Conservation (phyloP, 2,329 filamentous ascomycete genomes). For the Aureobasidium lini region DNA sequence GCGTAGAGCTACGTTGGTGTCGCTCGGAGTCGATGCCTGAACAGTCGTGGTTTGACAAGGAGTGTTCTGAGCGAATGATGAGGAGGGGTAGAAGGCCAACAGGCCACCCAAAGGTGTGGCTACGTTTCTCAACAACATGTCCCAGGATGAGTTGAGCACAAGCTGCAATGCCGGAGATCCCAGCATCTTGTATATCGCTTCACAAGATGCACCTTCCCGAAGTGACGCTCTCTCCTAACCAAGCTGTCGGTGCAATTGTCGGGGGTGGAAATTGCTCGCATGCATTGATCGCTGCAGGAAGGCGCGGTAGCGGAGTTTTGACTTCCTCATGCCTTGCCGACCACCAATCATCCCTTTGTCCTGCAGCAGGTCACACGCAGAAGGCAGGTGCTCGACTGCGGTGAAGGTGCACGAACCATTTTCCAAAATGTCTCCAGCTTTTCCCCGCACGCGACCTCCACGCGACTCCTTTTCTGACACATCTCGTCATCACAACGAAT, state of each 20-base stretch:
- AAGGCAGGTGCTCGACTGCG: conserved; percentile 5
- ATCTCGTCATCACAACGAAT: background rate
- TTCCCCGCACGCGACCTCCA: conserved; percentile 1
- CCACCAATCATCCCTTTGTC: conserved; percentile 10
- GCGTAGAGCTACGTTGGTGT: conserved; percentile 21
- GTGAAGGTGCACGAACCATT: background rate
- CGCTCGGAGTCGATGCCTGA: conserved; percentile 16
- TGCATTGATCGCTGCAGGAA: background rate
- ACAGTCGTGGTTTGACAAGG: conserved; percentile 20
- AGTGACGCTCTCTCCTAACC: background rate
- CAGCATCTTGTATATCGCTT: conserved; percentile 5
- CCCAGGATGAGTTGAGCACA: conserved; percentile 9
- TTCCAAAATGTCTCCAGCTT: background rate
- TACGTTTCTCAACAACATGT: conserved; percentile 9
- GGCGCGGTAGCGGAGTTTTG: conserved; percentile 3
- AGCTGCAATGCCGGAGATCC: background rate
- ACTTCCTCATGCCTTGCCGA: background rate
- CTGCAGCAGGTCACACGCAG: conserved; percentile 8
- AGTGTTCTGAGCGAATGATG: conserved; percentile 16
- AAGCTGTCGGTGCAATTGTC: conserved; percentile 3
- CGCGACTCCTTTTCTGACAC: background rate
- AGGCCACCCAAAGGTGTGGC: conserved; percentile 3
- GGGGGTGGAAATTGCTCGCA: background rate
- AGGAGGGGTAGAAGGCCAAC: conserved; percentile 4
- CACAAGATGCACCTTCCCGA: background rate